Conservation (phyloP, 2,329 filamentous ascomycete genomes). For the Aschersonia sp. region DNA sequence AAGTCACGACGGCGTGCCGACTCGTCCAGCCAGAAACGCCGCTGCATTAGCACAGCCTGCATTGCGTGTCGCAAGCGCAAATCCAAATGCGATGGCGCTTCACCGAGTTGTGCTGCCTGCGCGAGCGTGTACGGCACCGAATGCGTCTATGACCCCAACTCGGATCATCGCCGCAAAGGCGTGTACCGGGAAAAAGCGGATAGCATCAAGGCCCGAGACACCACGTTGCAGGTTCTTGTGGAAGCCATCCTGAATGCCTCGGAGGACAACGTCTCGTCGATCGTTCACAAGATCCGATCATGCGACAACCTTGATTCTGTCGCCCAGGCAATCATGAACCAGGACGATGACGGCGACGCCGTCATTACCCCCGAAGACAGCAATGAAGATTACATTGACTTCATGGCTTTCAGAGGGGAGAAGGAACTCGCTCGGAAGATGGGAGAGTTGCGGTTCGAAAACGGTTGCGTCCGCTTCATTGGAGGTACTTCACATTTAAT, state of each 20-base stretch:
- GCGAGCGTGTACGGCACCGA: constrained; percentile 82
- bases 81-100: constrained; percentile 82
- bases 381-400: constrained; percentile 24
- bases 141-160: constrained; percentile 92
- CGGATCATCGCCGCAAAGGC: constrained; percentile 89
- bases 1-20: constrained; percentile 35
- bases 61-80: constrained; percentile 68
- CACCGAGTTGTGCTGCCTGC: constrained; percentile 90
- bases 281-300: constrained; percentile 78
- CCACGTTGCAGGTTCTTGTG: constrained; percentile 82
- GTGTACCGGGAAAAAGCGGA: constrained; percentile 93
- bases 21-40: constrained; percentile 44
- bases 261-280: constrained; percentile 68
- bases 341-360: constrained; percentile 13
- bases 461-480: constrained; percentile 80
- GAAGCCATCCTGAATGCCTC: constrained; percentile 85
- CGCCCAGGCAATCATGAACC: constrained; percentile 37
- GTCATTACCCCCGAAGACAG: constrained; percentile 18
- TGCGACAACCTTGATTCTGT: constrained; percentile 55
- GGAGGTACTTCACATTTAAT: constrained; percentile 91
- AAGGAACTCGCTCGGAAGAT: constrained; percentile 81
- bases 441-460: constrained; percentile 77
- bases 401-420: constrained; percentile 41
- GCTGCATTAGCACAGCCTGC: constrained; percentile 75
- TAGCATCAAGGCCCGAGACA: constrained; percentile 71